Evolutionary conservation across 116 monocot genomes (phyloP), one percentile per base, ranked within the genome.

Genomic region (Phalaenopsis hybrid): DNA sequence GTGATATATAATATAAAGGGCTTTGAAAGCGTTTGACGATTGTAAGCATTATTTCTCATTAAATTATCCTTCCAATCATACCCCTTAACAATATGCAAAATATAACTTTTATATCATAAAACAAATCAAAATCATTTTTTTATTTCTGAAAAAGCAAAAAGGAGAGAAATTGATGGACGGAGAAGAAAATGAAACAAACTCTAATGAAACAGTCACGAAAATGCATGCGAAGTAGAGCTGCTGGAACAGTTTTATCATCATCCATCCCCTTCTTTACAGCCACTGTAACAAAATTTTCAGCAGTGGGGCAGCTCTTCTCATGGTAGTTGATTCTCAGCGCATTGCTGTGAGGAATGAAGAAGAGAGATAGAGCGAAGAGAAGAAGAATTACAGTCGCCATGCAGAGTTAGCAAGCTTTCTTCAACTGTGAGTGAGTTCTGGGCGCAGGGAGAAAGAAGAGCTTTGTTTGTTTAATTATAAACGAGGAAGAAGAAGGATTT

Each of bases 171-270:
- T 46, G 46, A 46, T 4, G 8, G 46, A 74, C 21, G 18, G 75
- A 55, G 20, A 65, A 81, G 58, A 86, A 74, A 46, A 3, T 13
- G 52, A 80, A 20, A 84, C 69, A 37, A 9, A 92, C 92, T 86
- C 92, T 88, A 12, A 92, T 81, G 82, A 90, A 92, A 79, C 92
- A 92, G 63, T 92, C 92, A 43, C 88, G 92, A 85, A 92, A 92
- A 79, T 92, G 90, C 92, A 92, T 83, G 23, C 94, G 88, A 44
- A 94, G 92, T 23, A 94, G 79, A 1, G 88, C 94, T 0, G 92
- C 94, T 1, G 94, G 86, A 4, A 90, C 88, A 0, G 90, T 90
- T 0, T n/a, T 58, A 44, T 94, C 90, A 8, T 79, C 78, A 2
- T 74, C 77, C 55, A 78, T 79, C 4, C 87, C 94, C 61, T 76